These are phyloP conservation scores for Euphorbia lathyris DNA, from an alignment of 345 rosid species.

Conservation along the genomic window DNA sequence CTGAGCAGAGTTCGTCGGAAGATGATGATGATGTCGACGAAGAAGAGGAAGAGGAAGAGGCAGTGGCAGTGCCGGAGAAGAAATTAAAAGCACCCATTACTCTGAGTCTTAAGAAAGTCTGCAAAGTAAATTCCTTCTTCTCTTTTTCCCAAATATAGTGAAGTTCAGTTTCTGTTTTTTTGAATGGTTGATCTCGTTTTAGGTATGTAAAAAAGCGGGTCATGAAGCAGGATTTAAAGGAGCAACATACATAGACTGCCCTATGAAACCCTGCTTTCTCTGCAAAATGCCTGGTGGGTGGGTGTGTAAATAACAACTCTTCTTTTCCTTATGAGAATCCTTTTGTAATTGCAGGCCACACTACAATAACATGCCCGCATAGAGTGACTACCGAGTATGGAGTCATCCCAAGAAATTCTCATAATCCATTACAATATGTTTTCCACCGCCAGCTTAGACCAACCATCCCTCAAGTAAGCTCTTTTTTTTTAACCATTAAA, in stretches of 20 bases:
- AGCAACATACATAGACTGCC: constrained; percentile 89
- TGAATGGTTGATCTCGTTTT: constrained; percentile 8
- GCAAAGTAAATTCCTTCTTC: constrained; percentile 53
- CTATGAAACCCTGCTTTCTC: constrained; percentile 94
- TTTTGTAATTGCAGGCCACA: constrained; percentile 56
- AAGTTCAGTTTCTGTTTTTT: neutral
- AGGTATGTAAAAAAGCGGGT: constrained; percentile 88
- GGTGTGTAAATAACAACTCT: no score
- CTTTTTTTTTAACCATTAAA: no score
- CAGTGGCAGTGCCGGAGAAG: no score
- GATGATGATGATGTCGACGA: constrained; percentile 56
- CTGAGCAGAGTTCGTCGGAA: constrained; percentile 64
- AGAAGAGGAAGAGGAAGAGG: constrained; percentile 23
- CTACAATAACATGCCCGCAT: constrained; percentile 84
- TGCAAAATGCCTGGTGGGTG: constrained; percentile 93
- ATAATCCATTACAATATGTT: constrained; percentile 58
- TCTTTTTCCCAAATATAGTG: neutral
- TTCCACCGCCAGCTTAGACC: constrained; percentile 76
- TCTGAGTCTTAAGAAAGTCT: constrained; percentile 86
- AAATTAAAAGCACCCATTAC: constrained; percentile 78
- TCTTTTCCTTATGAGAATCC: neutral
- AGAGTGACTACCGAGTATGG: constrained; percentile 65
- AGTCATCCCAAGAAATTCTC: constrained; percentile 46
- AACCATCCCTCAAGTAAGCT: constrained; percentile 43
- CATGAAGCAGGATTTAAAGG: constrained; percentile 98